phyloP scores from a whole-genome alignment of 2,329 filamentous ascomycete genomes.

The Hymenoscyphus albidus region DNA sequence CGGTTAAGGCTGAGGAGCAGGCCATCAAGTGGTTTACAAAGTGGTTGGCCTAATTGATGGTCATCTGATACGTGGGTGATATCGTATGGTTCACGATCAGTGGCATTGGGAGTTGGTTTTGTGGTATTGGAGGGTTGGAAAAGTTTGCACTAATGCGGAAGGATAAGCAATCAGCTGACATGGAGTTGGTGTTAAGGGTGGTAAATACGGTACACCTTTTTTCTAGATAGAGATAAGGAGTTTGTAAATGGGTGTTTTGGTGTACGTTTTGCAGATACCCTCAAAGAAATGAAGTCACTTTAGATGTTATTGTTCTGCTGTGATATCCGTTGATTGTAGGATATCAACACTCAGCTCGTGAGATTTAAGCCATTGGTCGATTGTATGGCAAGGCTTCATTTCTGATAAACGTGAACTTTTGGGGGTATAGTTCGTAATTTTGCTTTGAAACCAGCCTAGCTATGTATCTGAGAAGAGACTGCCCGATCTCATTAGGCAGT shows the following conservation, averaged over 20 bases:
- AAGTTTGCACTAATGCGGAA: too few relatives aligned
- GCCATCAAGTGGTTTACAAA: slow-evolving; percentile 37
- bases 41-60: slow-evolving; percentile 17
- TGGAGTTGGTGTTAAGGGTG: not conserved
- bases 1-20: slow-evolving; percentile 38
- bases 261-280: not conserved
- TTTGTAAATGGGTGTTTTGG: too few relatives aligned
- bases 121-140: too few relatives aligned
- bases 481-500: too few relatives aligned
- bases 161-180: not conserved
- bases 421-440: not conserved
- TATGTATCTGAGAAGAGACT: too few relatives aligned
- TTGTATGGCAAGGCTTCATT: not conserved
- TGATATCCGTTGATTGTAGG: not conserved
- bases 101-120: too few relatives aligned
- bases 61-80: too few relatives aligned
- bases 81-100: too few relatives aligned
- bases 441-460: not conserved
- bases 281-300: not conserved
- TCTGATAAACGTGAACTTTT: not conserved
- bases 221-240: too few relatives aligned
- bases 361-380: not conserved
- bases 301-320: not conserved
- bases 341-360: not conserved
- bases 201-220: too few relatives aligned